phyloP scores from a whole-genome alignment of 116 monocot species.

The Trichopus zeylanicus region DNA sequence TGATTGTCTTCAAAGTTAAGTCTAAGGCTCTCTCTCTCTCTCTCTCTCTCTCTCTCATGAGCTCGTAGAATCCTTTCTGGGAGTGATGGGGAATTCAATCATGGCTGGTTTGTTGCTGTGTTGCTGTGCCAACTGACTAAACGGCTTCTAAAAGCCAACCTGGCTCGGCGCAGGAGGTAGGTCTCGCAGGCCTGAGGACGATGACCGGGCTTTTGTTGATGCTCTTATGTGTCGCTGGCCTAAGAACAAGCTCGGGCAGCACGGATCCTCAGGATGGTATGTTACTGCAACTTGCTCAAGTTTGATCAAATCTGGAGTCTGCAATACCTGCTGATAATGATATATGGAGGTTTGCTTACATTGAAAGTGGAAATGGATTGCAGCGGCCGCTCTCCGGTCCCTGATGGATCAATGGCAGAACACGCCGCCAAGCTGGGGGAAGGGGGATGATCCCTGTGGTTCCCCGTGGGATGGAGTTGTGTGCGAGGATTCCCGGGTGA shows the following conservation, averaged over 20 bases:
- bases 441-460: slow-evolving; percentile 57
- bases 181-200: not conserved
- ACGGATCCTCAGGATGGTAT: slow-evolving; percentile 23
- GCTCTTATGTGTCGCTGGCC: slow-evolving; percentile 3
- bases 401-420: slow-evolving; percentile 50
- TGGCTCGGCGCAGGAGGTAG: not conserved
- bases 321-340: not conserved
- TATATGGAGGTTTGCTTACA: no score
- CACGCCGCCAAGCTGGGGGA: slow-evolving; percentile 56
- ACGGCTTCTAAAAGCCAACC: slow-evolving; percentile 2
- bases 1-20: slow-evolving; percentile 11
- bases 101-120: not conserved
- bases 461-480: slow-evolving; percentile 35
- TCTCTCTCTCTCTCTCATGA: slow-evolving; percentile 1
- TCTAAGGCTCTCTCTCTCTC: not conserved
- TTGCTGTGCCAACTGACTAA: slow-evolving; percentile 2
- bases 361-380: no score
- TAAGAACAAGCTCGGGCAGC: not conserved
- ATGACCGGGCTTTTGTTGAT: not conserved
- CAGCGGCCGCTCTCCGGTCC: slow-evolving; percentile 49
- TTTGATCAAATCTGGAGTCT: not conserved
- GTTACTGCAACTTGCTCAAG: not conserved
- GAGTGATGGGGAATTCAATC: not conserved
- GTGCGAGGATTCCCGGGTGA: slow-evolving; percentile 36
- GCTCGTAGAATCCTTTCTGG: no score